Evolutionary conservation across 2,329 filamentous ascomycete species (phyloP), one percentile per base, ranked within the genome.

Genomic region (Cladosporium sp.): DNA sequence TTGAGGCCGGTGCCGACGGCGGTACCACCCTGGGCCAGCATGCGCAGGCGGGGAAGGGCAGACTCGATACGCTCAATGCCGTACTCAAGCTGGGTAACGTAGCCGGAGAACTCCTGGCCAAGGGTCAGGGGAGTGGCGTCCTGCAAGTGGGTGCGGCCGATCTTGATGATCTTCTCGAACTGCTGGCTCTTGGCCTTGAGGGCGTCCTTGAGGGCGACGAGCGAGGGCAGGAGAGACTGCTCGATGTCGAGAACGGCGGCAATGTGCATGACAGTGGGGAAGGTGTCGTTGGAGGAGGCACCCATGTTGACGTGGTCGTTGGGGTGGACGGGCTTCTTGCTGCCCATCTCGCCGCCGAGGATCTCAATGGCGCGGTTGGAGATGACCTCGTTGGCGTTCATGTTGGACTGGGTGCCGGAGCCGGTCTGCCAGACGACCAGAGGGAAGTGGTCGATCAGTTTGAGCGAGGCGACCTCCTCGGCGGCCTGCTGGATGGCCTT

Each of bases 221-320:
- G 82, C 51, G 91, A 83, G 39, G 94, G 94, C 17, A 97, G 78
- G 47, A 99, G 87, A 68, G 88, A 84, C 72, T 88, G 83, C 79
- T 97, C 92, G 61, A 97, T 83, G 76, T 97, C 94, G 61, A 97
- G 84, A 51, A 97, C 92, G 64, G 93, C 93, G 61, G 94, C 93
- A 73, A 99, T 97, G 83, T 97, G 94, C 94, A 99, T 99, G 74
- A 97, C 94, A 66, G 94, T 97, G 42, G 94, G 94, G 85, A 99
- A 99, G 68, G 93, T 97, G 75, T 99, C 94, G 82, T 99, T 99
- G 71, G 94, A 97, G 51, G 92, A 97, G 68, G 94, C 94, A 65
- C 90, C 95, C 86, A 96, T 96, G 85, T 99, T 99, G 77, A 99
- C 94, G 76, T 99, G 94, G 81, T 99, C 94, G 79, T 97, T 99